These are phyloP conservation scores for Scheffersomyces cryptocercus DNA, from an alignment of 1,139 yeast genomes.

Conservation along the genomic window DNA sequence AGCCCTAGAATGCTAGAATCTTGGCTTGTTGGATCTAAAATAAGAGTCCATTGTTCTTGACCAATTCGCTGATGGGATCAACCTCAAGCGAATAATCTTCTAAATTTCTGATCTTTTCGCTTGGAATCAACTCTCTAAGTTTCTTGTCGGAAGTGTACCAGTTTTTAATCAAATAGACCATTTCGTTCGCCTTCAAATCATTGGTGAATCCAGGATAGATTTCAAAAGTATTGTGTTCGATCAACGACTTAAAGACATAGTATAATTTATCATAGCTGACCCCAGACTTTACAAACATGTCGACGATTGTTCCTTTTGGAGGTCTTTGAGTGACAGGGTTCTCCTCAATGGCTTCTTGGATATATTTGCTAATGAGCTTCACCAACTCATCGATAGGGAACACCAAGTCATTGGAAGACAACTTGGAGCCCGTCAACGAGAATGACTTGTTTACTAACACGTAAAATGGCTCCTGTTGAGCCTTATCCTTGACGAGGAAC, in stretches of 20 bases:
- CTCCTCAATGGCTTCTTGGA: slow-evolving; percentile 39
- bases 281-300: slow-evolving; percentile 77
- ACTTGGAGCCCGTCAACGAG: slow-evolving; percentile 43
- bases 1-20: neutral
- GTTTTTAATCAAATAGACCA: slow-evolving; percentile 59
- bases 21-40: neutral
- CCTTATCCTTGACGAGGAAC: slow-evolving; percentile 28
- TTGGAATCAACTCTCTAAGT: slow-evolving; percentile 53
- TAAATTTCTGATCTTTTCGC: slow-evolving; percentile 37
- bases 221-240: slow-evolving; percentile 63
- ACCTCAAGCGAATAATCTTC: slow-evolving; percentile 39
- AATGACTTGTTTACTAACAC: slow-evolving; percentile 40
- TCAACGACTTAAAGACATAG: slow-evolving; percentile 63
- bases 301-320: slow-evolving; percentile 48
- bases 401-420: slow-evolving; percentile 61
- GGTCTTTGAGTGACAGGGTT: slow-evolving; percentile 43
- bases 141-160: slow-evolving; percentile 70
- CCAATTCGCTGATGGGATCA: slow-evolving; percentile 49
- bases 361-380: slow-evolving; percentile 51
- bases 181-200: slow-evolving; percentile 46
- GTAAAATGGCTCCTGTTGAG: slow-evolving; percentile 39
- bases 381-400: slow-evolving; percentile 78
- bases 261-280: slow-evolving; percentile 70
- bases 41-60: slow-evolving; percentile 21
- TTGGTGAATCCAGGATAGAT: slow-evolving; percentile 45